Base-by-base conservation (phyloP, 306 rosid species). In the Dalbergia cochinchinensis region DNA sequence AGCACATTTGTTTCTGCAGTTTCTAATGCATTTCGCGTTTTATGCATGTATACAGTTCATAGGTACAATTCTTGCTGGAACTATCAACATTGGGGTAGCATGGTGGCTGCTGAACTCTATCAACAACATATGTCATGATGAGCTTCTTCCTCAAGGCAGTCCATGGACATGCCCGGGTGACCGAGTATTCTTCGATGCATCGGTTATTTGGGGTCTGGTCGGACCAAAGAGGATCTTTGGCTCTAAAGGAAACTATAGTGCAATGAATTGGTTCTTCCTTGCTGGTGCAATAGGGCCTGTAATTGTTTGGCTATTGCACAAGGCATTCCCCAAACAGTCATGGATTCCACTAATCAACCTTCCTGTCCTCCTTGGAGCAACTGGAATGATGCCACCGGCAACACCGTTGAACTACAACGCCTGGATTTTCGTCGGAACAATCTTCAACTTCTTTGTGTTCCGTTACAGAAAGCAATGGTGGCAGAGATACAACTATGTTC, bases 401-500 rank as follows among this genome's bases (percentile, higher is more conserved):
- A 89, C 98, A 33, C 31, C 97, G 61, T 42, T 93, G 89, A 93
- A 93, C 91, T 93, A 87, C 91, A 93, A 93, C 57, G 50, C 94
- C 7, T 93, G 97, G 98, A 80, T 93, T 20, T 3, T 89, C 0
- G 76, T 89, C 0, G 98, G 98, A 19, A 91, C 94, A 0, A 66
- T 93, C 14, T 93, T 93, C 89, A 93, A 88, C 83, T 93, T 88
- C 83, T 93, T 89, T 62, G 53, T 93, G 69, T 91, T 89, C 86
- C 92, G 93, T 13, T 93, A 93, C 88, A 76, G 89, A 78, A 89
- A 93, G 86, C 69, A 72, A 6, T 93, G 98, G 97, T 93, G 98
- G 97, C 98, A 91, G 90, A 93, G 91, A 78, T 93, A 93, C 86
- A 93, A 93, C 82, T 90, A 93, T 78, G 82, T 91, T 82, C 89